Conservation (phyloP, 2,329 filamentous ascomycete species). For the Lasiodiplodia citricola region DNA sequence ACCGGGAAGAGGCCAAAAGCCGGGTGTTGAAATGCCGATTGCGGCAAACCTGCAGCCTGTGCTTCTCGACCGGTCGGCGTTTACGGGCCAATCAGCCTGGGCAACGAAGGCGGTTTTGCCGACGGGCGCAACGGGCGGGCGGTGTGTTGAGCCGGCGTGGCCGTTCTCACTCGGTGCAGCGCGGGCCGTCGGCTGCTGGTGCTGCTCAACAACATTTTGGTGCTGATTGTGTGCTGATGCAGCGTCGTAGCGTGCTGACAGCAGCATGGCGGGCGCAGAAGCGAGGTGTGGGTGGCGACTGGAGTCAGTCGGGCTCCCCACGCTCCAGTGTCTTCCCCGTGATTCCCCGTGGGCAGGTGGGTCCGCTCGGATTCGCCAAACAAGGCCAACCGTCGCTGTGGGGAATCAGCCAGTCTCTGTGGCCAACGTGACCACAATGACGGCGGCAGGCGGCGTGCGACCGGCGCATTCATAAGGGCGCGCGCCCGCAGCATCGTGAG, state of each 20-base stretch:
- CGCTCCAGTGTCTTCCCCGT: conserved; percentile 3
- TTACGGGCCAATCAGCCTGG: neutral
- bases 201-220: neutral
- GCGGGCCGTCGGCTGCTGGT: neutral
- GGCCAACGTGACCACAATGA: neutral
- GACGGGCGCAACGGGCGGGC: conserved; percentile 6
- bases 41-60: conserved; percentile 16
- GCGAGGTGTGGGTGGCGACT: neutral
- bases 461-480: neutral
- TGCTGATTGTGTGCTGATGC: neutral
- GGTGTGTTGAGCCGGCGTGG: neutral
- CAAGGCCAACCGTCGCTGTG: conserved; percentile 3
- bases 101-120: neutral
- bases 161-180: neutral
- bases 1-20: neutral
- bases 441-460: neutral
- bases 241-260: neutral
- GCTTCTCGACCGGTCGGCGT: conserved; percentile 3
- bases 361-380: neutral
- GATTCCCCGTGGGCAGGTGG: conserved; percentile 14
- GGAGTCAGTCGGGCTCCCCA: neutral
- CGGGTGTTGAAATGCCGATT: conserved; percentile 6
- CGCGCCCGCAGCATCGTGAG: neutral
- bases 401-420: neutral
- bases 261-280: neutral